Percentiles rank a stretch among this genome's conserved stretches.
phyloP scores from a whole-genome alignment of 202 grass and related monocot species.

The Carex sylvatica region DNA sequence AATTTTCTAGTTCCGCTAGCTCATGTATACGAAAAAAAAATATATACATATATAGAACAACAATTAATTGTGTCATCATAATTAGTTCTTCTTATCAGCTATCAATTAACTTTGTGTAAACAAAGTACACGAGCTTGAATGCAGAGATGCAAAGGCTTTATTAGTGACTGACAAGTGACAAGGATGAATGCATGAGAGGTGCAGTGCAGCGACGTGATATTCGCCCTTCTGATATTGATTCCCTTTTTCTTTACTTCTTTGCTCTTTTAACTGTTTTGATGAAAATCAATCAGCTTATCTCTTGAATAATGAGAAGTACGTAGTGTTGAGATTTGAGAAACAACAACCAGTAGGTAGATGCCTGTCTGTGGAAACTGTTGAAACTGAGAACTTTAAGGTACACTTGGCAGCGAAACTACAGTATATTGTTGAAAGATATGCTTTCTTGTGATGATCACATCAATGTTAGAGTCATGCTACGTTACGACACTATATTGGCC shows the following conservation, averaged over 20 bases:
- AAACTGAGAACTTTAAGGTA: slow-evolving; percentile 10
- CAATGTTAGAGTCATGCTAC: too few species aligned
- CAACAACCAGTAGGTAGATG: background rate
- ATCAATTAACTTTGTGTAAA: background rate
- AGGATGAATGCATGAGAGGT: background rate
- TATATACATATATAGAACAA: background rate
- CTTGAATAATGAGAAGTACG: too few species aligned
- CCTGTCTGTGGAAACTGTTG: background rate
- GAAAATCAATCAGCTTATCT: background rate
- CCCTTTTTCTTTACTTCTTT: background rate
- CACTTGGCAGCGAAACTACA: slow-evolving; percentile 7
- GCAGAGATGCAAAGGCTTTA: slow-evolving; percentile 1
- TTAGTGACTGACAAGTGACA: slow-evolving; percentile 1
- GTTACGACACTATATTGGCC: too few species aligned
- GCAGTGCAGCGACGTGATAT: background rate
- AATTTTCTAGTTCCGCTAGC: too few species aligned
- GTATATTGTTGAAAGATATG: slow-evolving; percentile 11
- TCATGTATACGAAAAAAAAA: too few species aligned
- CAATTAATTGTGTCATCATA: background rate
- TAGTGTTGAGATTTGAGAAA: background rate
- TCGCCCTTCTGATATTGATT: background rate
- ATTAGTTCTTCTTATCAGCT: background rate
- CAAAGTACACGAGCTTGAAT: background rate
- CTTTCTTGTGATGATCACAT: background rate
- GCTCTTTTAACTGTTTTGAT: background rate